Base-by-base conservation (phyloP, 2,329 filamentous ascomycete species). In the Aspergillus luchuensis region DNA sequence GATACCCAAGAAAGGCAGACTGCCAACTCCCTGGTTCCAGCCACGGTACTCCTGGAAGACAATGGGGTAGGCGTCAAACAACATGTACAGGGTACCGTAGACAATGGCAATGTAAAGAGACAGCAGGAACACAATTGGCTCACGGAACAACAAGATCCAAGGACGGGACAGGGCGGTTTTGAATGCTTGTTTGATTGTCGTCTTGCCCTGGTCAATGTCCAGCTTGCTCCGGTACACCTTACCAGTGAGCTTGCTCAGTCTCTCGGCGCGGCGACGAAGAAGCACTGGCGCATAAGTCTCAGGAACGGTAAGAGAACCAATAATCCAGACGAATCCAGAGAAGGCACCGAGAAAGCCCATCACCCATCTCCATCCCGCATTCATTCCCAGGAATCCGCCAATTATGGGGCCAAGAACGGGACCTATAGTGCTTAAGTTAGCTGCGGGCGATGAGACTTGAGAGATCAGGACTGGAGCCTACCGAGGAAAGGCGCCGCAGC, bases 281-380 rank as follows among this genome's bases (percentile, higher is more conserved):
- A 85, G 75, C 3, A 84, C 80, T 0, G 82, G 82, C 0, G 77
- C 77, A 65, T 83, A 85, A 1, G 75, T 77, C 58, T 77, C 74
- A 0, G 74, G 75, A 28, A 76, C 69, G 15, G 73, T 56, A 1
- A 71, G 57, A 2, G 69, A 57, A 21, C 73, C 72, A 2, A 70
- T 19, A 23, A 77, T 69, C 74, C 85, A 88, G 53, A 89, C 80
- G 10, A 81, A 74, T 8, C 85, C 86, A 2, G 85, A 87, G 71
- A 90, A 88, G 61, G 87, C 85, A 54, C 84, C 81, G 69, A 87
- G 81, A 52, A 90, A 74, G 1, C 86, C 87, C 72, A 85, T 80
- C 21, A 91, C 84, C 89, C 89, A 91, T 67, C 87, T 80, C 89
- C 89, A 91, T 15, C 87, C 88, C 13, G 81, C 82, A 2, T 82